These are phyloP conservation scores for Paramecium primaurelia DNA, from an alignment of 73 alveolate genomes.

Conservation along the genomic window DNA sequence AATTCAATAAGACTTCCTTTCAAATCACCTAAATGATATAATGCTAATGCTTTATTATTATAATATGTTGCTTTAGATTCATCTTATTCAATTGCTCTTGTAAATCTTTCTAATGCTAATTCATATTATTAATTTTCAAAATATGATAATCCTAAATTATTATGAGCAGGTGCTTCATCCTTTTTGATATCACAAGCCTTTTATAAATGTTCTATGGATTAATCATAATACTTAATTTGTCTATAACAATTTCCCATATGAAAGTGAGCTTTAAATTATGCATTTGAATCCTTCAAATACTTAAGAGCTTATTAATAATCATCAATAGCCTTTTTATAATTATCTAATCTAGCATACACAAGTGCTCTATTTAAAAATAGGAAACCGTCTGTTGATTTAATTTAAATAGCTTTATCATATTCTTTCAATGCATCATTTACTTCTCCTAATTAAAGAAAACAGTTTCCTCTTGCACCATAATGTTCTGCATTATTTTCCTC, in stretches of 20 bases:
- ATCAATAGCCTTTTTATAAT: slow-evolving; percentile 74
- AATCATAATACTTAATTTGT: slow-evolving; percentile 68
- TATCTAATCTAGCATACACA: slow-evolving; percentile 75
- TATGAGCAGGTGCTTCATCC: slow-evolving; percentile 84
- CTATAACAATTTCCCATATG: slow-evolving; percentile 82
- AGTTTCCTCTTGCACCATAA: slow-evolving; percentile 68
- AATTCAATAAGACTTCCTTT: slow-evolving; percentile 78
- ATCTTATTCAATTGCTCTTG: slow-evolving; percentile 76
- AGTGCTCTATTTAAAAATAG: slow-evolving; percentile 78
- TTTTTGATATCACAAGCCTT: slow-evolving; percentile 79
- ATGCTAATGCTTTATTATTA: slow-evolving; percentile 80
- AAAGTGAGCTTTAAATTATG: slow-evolving; percentile 69
- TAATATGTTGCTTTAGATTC: slow-evolving; percentile 72
- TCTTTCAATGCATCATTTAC: slow-evolving; percentile 82
- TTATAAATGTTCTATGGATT: slow-evolving; percentile 76
- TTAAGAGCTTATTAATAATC: slow-evolving; percentile 76
- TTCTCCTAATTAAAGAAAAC: slow-evolving; percentile 68
- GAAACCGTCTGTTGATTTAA: slow-evolving; percentile 71
- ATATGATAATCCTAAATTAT: slow-evolving; percentile 83
- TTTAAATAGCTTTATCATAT: slow-evolving; percentile 73
- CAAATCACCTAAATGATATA: slow-evolving; percentile 69
- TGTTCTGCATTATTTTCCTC: slow-evolving; percentile 61
- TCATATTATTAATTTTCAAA: slow-evolving; percentile 78
- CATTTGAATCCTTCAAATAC: slow-evolving; percentile 55
- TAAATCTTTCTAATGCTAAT: slow-evolving; percentile 74